Evolutionary conservation across 1,139 yeast species (phyloP).

Genomic region (Blastobotrys buckinghamii): DNA sequence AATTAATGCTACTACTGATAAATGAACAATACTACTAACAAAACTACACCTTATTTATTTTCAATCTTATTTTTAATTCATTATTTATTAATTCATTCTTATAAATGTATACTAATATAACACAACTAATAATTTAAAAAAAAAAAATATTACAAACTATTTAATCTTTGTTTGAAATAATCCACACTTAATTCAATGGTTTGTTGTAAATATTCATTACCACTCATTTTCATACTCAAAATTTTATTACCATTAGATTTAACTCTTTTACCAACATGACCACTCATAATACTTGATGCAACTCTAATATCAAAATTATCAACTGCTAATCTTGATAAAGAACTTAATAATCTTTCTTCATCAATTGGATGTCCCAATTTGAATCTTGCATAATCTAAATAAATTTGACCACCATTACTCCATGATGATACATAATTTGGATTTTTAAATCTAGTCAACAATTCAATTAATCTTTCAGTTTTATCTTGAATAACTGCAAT

Average conservation of each 20-base stretch:
- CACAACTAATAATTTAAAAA: neutral
- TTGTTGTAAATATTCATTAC: slow-evolving; percentile 23
- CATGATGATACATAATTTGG: slow-evolving; percentile 44
- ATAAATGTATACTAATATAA: neutral
- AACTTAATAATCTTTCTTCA: slow-evolving; percentile 26
- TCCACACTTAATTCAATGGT: slow-evolving; percentile 21
- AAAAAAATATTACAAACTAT: slow-evolving; percentile 8
- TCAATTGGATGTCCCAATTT: slow-evolving; percentile 9
- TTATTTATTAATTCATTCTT: neutral
- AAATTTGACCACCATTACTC: slow-evolving; percentile 43
- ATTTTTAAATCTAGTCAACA: slow-evolving; percentile 42
- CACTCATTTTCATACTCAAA: slow-evolving; percentile 27
- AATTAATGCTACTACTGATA: neutral
- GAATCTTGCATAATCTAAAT: slow-evolving; percentile 28
- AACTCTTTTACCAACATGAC: slow-evolving; percentile 36
- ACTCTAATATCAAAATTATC: slow-evolving; percentile 35
- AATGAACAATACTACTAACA: neutral
- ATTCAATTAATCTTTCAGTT: slow-evolving; percentile 36
- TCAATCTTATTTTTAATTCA: neutral
- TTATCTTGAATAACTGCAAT: slow-evolving; percentile 44
- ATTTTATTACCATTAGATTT: slow-evolving; percentile 17
- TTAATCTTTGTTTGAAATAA: slow-evolving; percentile 17
- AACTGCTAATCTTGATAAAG: slow-evolving; percentile 39
- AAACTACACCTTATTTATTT: neutral
- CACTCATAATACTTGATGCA: slow-evolving; percentile 49